Conservation (phyloP, 306 rosid species). For the Fragaria nilgerrensis region DNA sequence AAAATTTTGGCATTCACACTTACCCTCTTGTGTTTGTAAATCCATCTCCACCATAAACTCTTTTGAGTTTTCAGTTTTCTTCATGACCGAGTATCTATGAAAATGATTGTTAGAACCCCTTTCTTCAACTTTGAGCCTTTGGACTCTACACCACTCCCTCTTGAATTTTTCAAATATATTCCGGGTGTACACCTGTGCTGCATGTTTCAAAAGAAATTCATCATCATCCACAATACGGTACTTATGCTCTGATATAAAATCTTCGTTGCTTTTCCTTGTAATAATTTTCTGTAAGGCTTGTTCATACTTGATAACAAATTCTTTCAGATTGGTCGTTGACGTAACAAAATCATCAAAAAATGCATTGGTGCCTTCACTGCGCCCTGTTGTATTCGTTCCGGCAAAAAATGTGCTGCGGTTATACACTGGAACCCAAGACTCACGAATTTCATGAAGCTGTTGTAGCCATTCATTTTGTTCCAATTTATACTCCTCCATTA, state of each 20-base stretch:
- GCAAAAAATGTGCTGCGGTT: too few species aligned
- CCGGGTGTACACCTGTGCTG: not conserved
- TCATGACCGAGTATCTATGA: not conserved
- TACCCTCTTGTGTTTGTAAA: not conserved
- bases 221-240: constrained; percentile 9
- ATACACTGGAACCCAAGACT: not conserved
- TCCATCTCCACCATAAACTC: not conserved
- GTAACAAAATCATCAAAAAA: not conserved
- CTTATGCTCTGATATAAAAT: not conserved
- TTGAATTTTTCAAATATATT: not conserved
- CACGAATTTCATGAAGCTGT: not conserved
- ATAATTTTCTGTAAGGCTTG: not conserved
- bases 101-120: not conserved
- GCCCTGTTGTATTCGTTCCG: not conserved
- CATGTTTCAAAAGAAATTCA: constrained; percentile 13
- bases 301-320: not conserved
- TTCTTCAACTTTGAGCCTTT: not conserved
- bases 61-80: not conserved
- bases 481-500: not conserved
- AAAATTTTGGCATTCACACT: not conserved
- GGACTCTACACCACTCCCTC: not conserved
- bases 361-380: not conserved
- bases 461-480: not conserved
- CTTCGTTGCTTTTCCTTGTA: not conserved
- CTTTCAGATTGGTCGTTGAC: not conserved